Conservation (phyloP, 345 rosid species). For the Boechera stricta region DNA sequence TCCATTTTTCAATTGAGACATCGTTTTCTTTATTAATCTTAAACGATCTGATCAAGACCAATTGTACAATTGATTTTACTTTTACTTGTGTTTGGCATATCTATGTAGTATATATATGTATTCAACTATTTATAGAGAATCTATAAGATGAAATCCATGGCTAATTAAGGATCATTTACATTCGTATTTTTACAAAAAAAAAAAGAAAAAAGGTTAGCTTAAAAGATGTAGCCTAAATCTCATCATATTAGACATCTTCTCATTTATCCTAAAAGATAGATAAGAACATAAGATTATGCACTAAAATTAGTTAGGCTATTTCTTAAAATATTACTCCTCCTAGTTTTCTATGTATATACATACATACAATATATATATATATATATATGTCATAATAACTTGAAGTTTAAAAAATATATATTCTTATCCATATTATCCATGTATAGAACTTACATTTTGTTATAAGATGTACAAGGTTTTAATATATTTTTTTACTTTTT, state of each 20-base stretch:
- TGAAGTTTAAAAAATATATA: too few relatives aligned
- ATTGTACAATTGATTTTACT: constrained; percentile 1
- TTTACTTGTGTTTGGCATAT: constrained; percentile 11
- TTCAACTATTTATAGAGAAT: constrained; percentile 18
- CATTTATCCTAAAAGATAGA: background rate
- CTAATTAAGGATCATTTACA: background rate
- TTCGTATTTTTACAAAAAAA: background rate
- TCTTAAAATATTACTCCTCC: background rate
- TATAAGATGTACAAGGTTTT: background rate
- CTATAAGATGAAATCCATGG: background rate
- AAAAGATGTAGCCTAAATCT: background rate
- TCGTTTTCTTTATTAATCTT: background rate
- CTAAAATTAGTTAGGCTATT: background rate
- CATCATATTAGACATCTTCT: background rate
- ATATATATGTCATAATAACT: background rate
- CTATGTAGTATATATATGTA: background rate
- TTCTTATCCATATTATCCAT: too few relatives aligned
- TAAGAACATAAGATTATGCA: background rate
- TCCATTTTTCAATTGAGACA: constrained; percentile 15
- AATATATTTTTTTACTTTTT: background rate
- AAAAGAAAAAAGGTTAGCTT: background rate
- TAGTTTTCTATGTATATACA: background rate
- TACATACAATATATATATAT: background rate
- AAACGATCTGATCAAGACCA: constrained; percentile 2
- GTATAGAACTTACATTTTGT: too few relatives aligned